Base-by-base conservation (phyloP, 2,329 filamentous ascomycete species). In the Penicillium brasilianum region DNA sequence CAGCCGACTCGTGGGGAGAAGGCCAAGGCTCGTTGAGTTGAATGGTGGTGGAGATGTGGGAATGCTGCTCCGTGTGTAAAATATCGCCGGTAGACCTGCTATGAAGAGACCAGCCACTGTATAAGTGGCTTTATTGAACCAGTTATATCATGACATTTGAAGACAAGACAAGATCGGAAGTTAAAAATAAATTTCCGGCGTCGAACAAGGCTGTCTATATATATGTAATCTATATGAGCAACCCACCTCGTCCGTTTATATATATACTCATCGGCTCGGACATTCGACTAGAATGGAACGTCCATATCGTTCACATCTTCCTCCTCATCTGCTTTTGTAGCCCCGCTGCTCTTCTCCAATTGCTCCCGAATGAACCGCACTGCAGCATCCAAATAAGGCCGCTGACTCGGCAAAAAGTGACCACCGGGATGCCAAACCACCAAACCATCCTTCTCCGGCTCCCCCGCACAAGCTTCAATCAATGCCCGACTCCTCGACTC, bases 391-490 rank as follows among this genome's bases (percentile, higher is more conserved):
- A 89, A 87, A 85, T 90, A 95, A 67, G 93, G 90, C 80, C 90
- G 92, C 67, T 89, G 87, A 61, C 92, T 88, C 0, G 94, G 94
- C 71, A 97, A 85, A 72, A 96, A 93, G 76, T 98, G 94, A 0
- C 93, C 93, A 8, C 94, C 94, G 1, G 94, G 93, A 77, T 96
- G 92, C 69, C 90, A 87, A 55, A 90, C 82, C 55, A 86, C 82
- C 67, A 79, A 83, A 46, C 77, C 80, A 57, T 83, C 81, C 48
- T 73, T 77, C 67, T 85, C 69, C 72, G 65, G 86, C 81, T 72
- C 82, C 49, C 82, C 82, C 64, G 75, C 83, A 74, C 88, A 92
- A 50, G 84, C 82, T 25, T 92, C 87, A 2, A 90, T 83, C 60
- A 97, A 77, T 22, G 81, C 84, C 69, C 85, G 81, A 74, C 87